Base-by-base conservation (phyloP, 306 rosid genomes). In the Quercus engelmannii region DNA sequence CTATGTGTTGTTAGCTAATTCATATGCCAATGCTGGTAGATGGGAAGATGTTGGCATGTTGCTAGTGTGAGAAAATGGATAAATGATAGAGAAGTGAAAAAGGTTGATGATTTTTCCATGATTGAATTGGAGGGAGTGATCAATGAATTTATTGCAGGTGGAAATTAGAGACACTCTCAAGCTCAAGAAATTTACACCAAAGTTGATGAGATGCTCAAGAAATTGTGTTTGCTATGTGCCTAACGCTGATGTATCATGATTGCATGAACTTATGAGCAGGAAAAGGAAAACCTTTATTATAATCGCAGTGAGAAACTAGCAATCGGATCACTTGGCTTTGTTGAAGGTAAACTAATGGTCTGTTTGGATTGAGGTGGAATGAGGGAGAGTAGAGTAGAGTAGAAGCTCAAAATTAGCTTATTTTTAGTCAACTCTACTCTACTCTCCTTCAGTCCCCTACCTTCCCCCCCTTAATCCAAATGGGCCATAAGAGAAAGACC, bases 261-360 rank as follows among this genome's bases (percentile, higher is more conserved):
- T 84, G 74, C 86, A 85, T 54, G 78, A 80, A 46, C 74, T 64
- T 91, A 87, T 31, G 92, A 85, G 56, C 87, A 81, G 26, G 90
- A 85, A 35, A 81, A 63, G 55, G 90, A 92, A 82, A 85, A 74
- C 58, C 86, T 88, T 21, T n/a, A 86, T 56, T 84, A 75, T 61
- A 78, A 87, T 73, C 89, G 87, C 20, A 90, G 94, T 57, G 93
- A 92, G 79, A 89, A 87, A 80, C 87, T 92, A 46, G 94, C 94
- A 46, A 71, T 87, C 28, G 91, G 1, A 38, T 38, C 90, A 56
- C 90, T 73, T 56, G 97, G 93, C 23, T 79, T 38, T 90, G 71
- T 77, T 92, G 74, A 87, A 80, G 51, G 76, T 1, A 84, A 86
- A 76, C 69, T 38, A 0, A 38, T 38, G 3, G 0, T 38, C 0